phyloP scores from a whole-genome alignment of 2,329 filamentous ascomycete genomes.

The Lizonia empirigonia region DNA sequence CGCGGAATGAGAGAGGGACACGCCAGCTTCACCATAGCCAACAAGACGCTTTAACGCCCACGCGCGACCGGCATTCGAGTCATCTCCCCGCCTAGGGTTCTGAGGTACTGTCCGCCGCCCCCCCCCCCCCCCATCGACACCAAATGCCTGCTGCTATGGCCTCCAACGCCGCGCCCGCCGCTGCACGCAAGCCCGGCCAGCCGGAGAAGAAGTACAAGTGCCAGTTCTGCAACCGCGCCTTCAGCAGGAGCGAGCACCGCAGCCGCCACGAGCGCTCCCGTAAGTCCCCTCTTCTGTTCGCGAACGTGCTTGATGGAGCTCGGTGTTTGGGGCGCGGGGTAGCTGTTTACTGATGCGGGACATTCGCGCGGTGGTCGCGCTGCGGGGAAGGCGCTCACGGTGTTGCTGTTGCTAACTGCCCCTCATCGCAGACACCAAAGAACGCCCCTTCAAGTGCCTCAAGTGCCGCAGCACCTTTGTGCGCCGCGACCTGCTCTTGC shows the following conservation, averaged over 20 bases:
- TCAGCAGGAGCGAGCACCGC: slow-evolving; percentile 95
- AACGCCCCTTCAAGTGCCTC: slow-evolving; percentile 96
- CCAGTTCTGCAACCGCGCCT: slow-evolving; percentile 96
- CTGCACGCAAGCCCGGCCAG: slow-evolving; percentile 73
- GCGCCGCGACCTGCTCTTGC: slow-evolving; percentile 90
- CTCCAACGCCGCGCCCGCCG: slow-evolving; percentile 68
- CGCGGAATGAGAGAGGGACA: slow-evolving; percentile 40
- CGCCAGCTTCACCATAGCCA: slow-evolving; percentile 32
- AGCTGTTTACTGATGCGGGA: slow-evolving; percentile 44
- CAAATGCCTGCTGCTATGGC: slow-evolving; percentile 71
- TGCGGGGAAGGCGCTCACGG: slow-evolving; percentile 37
- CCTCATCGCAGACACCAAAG: slow-evolving; percentile 82
- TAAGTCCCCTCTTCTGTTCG: slow-evolving; percentile 63
- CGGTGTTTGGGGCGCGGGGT: slow-evolving; percentile 30
- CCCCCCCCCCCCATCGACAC: not conserved
- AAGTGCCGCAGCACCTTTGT: slow-evolving; percentile 99
- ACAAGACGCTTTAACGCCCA: slow-evolving; percentile 46
- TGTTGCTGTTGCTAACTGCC: slow-evolving; percentile 40
- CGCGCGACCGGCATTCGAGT: slow-evolving; percentile 43
- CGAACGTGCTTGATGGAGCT: slow-evolving; percentile 28
- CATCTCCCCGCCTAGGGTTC: slow-evolving; percentile 18
- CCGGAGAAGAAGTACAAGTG: slow-evolving; percentile 99
- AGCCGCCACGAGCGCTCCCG: slow-evolving; percentile 97
- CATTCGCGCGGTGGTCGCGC: slow-evolving; percentile 39
- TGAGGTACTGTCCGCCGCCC: slow-evolving; percentile 2